Evolutionary conservation across 2,329 filamentous ascomycete genomes (phyloP).

Genomic region (Dactylellina leptospora): DNA sequence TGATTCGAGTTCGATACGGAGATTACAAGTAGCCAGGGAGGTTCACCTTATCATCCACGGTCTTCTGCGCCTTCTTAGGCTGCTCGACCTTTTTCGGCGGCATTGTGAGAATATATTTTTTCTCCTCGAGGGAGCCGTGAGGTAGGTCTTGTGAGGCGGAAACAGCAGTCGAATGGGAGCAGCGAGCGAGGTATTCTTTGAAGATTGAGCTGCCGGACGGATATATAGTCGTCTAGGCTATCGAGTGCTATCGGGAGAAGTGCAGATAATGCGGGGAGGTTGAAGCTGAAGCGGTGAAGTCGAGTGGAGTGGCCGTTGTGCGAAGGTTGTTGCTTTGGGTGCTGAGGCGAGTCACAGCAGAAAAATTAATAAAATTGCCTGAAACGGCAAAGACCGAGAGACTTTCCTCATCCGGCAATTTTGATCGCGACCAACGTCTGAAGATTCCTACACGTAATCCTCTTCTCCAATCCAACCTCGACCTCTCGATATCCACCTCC

Average conservation of each 20-base stretch:
- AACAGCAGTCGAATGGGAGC: too few species aligned
- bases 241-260: background rate
- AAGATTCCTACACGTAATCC: constrained; percentile 45
- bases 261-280: background rate
- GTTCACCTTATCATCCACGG: constrained; percentile 77
- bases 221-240: background rate
- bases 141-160: constrained; percentile 9
- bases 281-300: constrained; percentile 1
- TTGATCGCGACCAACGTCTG: constrained; percentile 32
- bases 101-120: constrained; percentile 50
- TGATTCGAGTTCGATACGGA: background rate
- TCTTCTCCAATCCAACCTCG: constrained; percentile 10
- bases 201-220: background rate
- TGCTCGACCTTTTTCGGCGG: constrained; percentile 56
- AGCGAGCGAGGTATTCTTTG: background rate
- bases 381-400: background rate
- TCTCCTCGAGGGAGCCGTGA: background rate
- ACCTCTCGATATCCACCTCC: background rate
- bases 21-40: background rate
- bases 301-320: constrained; percentile 4
- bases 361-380: constrained; percentile 24
- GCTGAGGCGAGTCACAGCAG: constrained; percentile 42
- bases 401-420: constrained; percentile 23
- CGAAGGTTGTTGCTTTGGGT: constrained; percentile 20
- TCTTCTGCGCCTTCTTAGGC: constrained; percentile 66